Evolutionary conservation across 805 yeast species (phyloP).

Genomic region (Tetrapisispora taiwanensis): DNA sequence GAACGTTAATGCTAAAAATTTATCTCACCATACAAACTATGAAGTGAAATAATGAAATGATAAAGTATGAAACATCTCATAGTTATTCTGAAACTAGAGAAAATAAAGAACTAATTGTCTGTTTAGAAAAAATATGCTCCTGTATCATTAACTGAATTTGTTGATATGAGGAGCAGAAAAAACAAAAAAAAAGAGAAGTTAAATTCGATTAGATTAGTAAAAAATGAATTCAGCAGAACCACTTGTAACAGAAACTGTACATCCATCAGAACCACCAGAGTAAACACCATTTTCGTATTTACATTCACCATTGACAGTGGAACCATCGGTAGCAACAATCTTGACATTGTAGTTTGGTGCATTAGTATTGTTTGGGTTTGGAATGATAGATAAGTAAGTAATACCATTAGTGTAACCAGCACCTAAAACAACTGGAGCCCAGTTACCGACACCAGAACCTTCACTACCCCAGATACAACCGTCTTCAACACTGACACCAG

Average conservation of each 20-base stretch:
- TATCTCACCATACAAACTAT: neutral
- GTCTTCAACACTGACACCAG: constrained; percentile 81
- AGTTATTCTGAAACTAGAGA: neutral
- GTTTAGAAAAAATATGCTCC: neutral
- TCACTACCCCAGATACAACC: constrained; percentile 91
- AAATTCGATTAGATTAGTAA: constrained; percentile 23
- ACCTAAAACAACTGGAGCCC: constrained; percentile 96
- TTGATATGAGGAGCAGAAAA: too few relatives aligned
- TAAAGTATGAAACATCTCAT: neutral
- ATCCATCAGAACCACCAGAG: constrained; percentile 64
- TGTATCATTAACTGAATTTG: neutral
- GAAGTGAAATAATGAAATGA: neutral
- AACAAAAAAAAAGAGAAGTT: neutral
- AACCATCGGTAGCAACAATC: constrained; percentile 64
- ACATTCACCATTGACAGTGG: constrained; percentile 65
- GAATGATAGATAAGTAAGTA: constrained; percentile 81
- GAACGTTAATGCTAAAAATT: neutral
- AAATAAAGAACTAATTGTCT: constrained; percentile 1
- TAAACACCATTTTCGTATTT: constrained; percentile 68
- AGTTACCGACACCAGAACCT: constrained; percentile 83
- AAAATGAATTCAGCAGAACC: constrained; percentile 57
- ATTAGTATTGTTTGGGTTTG: constrained; percentile 79
- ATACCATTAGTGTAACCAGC: constrained; percentile 69
- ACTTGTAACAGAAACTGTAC: constrained; percentile 58
- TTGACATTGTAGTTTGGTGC: constrained; percentile 65